Percentiles rank a stretch among this genome's conserved stretches.
phyloP scores from a whole-genome alignment of 768 basidiomycete genomes.

The Lanmaoa pseudosensibilis region DNA sequence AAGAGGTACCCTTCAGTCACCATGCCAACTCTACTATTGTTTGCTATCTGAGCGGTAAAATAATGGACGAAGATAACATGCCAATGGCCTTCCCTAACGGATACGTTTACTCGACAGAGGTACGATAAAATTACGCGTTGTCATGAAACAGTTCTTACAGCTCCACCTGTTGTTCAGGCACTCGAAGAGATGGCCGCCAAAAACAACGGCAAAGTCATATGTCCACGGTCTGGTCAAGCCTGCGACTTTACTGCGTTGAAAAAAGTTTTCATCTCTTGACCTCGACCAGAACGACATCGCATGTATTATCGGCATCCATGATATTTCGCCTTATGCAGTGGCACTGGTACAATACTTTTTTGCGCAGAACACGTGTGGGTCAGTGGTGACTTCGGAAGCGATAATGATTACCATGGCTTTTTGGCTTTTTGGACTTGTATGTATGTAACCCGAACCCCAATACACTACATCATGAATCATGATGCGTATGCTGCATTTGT shows the following conservation, averaged over 20 bases:
- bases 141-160: conserved; percentile 13
- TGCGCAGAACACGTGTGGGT: conserved; percentile 16
- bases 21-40: conserved; percentile 96
- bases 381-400: conserved; percentile 25
- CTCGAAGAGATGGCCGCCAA: conserved; percentile 84
- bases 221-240: conserved; percentile 68
- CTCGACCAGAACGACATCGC: not conserved
- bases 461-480: conserved; percentile 7
- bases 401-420: conserved; percentile 10
- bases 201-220: conserved; percentile 78
- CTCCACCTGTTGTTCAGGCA: conserved; percentile 48
- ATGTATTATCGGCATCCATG: not conserved
- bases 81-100: conserved; percentile 92
- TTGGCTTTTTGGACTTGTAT: conserved; percentile 14
- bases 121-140: conserved; percentile 36
- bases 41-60: conserved; percentile 84
- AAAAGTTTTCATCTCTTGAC: conserved; percentile 92
- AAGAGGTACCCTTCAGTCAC: conserved; percentile 88
- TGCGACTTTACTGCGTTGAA: conserved; percentile 67
- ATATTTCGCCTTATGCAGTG: not conserved
- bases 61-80: conserved; percentile 94
- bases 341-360: not conserved
- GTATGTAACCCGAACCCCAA: conserved; percentile 21
- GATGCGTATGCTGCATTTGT: conserved; percentile 12
- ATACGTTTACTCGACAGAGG: conserved; percentile 91